Evolutionary conservation across 2,329 filamentous ascomycete genomes (phyloP), one percentile per base, ranked within the genome.

Genomic region (Dryadomyces quercivorus): DNA sequence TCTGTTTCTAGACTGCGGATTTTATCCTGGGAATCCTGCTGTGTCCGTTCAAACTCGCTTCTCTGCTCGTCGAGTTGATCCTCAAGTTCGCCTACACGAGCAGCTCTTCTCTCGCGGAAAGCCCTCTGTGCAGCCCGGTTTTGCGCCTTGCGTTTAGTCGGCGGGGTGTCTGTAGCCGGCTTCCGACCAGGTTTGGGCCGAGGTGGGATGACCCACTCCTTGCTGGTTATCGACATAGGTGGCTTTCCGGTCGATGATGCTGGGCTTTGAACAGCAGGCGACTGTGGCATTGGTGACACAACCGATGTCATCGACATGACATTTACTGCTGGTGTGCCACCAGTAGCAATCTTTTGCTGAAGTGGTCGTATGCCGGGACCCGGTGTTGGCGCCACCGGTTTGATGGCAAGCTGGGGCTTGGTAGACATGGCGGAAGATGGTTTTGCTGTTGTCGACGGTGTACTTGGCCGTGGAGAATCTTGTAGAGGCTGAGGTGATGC

Each of bases 71-170:
- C 80, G 7, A 86, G 70, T 63, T 83, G 78, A 61, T 84, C 80
- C 66, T 87, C 82, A 36, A 86, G 70, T 65, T 85, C 91, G 43
- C 86, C 84, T 7, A 96, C 88, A 43, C 88, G 86, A 22, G 88
- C 88, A 2, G 88, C 88, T 59, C 92, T 81, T 56, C 92, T 78
- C 70, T 95, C 90, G 38, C 92, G 80, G 69, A 97, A 97, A 1
- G 87, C 88, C 56, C 92, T 77, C 71, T 97, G 92, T 3, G 92
- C 92, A 49, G 88, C 87, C 57, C 93, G 81, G 68, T 97, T 97
- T 72, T 97, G 93, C 1, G 88, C 87, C 74, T 96, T 94, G 60
- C 93, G 82, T 72, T 95, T 95, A 46, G 90, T 95, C 1, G 88
- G 87, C 15, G 91, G 90, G 52, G 91, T 94, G 65, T 96, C 91